These are phyloP conservation scores for Dicorynia guianensis DNA, from an alignment of 306 rosid genomes.

Conservation along the genomic window DNA sequence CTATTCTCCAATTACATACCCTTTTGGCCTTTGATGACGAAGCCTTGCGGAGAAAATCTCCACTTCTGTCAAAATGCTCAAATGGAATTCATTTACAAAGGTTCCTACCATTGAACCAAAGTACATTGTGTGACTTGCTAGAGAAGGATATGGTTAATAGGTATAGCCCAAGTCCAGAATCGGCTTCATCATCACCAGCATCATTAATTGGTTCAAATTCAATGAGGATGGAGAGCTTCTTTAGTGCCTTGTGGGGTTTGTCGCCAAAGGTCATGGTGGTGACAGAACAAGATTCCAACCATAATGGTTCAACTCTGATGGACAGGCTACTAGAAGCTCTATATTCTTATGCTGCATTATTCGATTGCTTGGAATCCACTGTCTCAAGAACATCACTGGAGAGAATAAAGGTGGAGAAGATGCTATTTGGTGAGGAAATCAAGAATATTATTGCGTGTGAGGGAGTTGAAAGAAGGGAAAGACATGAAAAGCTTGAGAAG, in stretches of 20 bases:
- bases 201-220: slow-evolving; percentile 45
- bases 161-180: slow-evolving; percentile 74
- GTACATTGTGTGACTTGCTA: slow-evolving; percentile 65
- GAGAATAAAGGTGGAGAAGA: slow-evolving; percentile 86
- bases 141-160: slow-evolving; percentile 70
- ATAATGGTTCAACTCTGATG: slow-evolving; percentile 80
- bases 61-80: slow-evolving; percentile 46
- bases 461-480: slow-evolving; percentile 81
- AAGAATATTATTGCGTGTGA: slow-evolving; percentile 91
- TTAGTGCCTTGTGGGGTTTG: slow-evolving; percentile 79
- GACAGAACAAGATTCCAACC: slow-evolving; percentile 86
- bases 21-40: slow-evolving; percentile 79
- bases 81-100: slow-evolving; percentile 62
- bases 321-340: slow-evolving; percentile 85
- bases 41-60: slow-evolving; percentile 53
- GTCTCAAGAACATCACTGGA: slow-evolving; percentile 77
- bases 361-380: slow-evolving; percentile 88
- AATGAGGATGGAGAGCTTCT: slow-evolving; percentile 63
- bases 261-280: slow-evolving; percentile 81
- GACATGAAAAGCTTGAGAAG: slow-evolving; percentile 83
- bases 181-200: slow-evolving; percentile 65
- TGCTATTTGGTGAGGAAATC: slow-evolving; percentile 87
- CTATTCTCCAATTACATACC: slow-evolving; percentile 74
- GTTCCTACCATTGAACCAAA: slow-evolving; percentile 55
- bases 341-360: slow-evolving; percentile 79